Conservation (phyloP, 2,329 filamentous ascomycete genomes). For the Ophiostoma tasmaniense region DNA sequence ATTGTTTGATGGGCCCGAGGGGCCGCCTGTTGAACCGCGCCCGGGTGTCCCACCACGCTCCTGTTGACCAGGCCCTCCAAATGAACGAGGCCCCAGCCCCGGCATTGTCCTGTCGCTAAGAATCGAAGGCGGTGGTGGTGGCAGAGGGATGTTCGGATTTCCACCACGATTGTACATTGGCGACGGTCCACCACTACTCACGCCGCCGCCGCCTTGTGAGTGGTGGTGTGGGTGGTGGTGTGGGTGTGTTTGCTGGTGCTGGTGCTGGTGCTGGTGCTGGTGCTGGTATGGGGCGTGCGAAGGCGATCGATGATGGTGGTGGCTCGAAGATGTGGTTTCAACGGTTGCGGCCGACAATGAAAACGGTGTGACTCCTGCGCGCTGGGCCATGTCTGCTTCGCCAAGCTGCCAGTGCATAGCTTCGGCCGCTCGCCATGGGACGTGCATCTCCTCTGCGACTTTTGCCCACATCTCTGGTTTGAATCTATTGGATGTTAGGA, state of each 20-base stretch:
- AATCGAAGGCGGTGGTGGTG: constrained; percentile 17
- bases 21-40: constrained; percentile 8
- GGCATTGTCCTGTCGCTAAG: constrained; percentile 12
- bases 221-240: constrained; percentile 24
- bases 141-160: constrained; percentile 13
- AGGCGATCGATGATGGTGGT: constrained; percentile 31
- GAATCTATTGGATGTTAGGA: constrained; percentile 52
- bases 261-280: constrained; percentile 11
- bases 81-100: background rate
- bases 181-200: background rate
- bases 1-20: constrained; percentile 13
- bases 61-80: background rate
- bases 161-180: constrained; percentile 35
- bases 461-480: constrained; percentile 98
- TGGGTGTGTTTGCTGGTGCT: constrained; percentile 18
- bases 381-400: constrained; percentile 84
- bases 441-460: constrained; percentile 86
- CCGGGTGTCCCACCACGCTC: constrained; percentile 11
- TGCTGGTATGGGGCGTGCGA: constrained; percentile 23
- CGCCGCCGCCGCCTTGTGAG: constrained; percentile 28
- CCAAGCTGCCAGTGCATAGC: constrained; percentile 98
- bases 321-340: constrained; percentile 28
- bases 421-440: constrained; percentile 92
- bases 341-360: constrained; percentile 49
- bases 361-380: constrained; percentile 84